A percentile compares a stretch with the other conserved stretches of the same genome.
phyloP scores from a whole-genome alignment of 345 rosid species.

The Mallotus nudiflorus region DNA sequence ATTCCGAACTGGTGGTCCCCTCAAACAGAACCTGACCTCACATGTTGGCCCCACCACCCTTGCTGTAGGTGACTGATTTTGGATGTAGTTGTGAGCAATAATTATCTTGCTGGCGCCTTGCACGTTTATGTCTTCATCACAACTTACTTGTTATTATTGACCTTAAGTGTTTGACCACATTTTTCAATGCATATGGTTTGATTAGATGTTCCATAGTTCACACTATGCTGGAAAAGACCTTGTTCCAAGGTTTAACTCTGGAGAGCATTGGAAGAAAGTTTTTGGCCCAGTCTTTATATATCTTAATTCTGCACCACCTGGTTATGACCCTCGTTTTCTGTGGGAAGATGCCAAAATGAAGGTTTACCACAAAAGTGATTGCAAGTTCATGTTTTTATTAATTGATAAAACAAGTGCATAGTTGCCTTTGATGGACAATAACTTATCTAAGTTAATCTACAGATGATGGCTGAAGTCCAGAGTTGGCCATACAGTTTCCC shows the following conservation, averaged over 20 bases:
- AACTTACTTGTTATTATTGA: neutral
- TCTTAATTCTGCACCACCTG: slow-evolving; percentile 59
- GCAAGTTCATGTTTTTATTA: too few relatives aligned
- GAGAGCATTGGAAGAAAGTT: slow-evolving; percentile 89
- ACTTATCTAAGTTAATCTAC: slow-evolving; percentile 12
- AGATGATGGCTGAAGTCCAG: slow-evolving; percentile 38
- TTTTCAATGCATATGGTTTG: slow-evolving; percentile 19
- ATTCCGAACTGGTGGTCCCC: slow-evolving; percentile 30
- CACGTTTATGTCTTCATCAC: neutral
- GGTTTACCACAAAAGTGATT: slow-evolving; percentile 36
- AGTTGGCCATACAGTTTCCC: slow-evolving; percentile 96
- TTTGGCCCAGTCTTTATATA: slow-evolving; percentile 92
- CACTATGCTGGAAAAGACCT: slow-evolving; percentile 88
- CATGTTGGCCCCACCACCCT: slow-evolving; percentile 35
- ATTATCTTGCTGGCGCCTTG: slow-evolving; percentile 9
- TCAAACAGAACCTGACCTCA: slow-evolving; percentile 28
- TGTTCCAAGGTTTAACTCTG: slow-evolving; percentile 55
- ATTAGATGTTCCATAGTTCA: slow-evolving; percentile 61
- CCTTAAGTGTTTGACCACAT: slow-evolving; percentile 1
- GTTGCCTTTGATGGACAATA: slow-evolving; percentile 14
- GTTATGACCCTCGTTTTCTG: slow-evolving; percentile 64
- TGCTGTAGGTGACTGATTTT: slow-evolving; percentile 21
- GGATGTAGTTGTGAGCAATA: neutral
- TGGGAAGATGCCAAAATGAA: slow-evolving; percentile 94
- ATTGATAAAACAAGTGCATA: slow-evolving; percentile 11